Base-by-base conservation (phyloP, 2,329 filamentous ascomycete genomes). In the Raffaelea ambrosiae region DNA sequence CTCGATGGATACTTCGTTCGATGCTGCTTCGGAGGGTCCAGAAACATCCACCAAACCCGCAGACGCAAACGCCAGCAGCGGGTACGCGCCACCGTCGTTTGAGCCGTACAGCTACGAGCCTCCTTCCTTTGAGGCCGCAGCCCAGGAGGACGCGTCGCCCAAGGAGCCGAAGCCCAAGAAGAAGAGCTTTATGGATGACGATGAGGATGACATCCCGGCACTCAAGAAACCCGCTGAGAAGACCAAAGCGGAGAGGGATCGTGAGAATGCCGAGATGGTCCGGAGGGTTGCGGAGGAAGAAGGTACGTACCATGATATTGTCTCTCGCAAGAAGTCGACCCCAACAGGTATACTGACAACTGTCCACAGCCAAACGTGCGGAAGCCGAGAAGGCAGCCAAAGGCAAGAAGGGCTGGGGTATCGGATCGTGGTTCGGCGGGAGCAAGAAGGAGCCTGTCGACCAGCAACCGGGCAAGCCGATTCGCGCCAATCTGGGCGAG, bases 401-500 rank as follows among this genome's bases (percentile, higher is more conserved):
- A 53, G 57, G 62, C 52, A 84, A 82, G 66, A 79, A 81, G 55
- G 83, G 86, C 26, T 95, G 90, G 82, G 86, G 83, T 62, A 85
- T 95, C 49, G 77, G 80, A 29, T 83, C 88, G 44, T 96, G 90
- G 89, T 94, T 84, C 57, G 85, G 85, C 54, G 75, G 76, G 49
- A 64, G 67, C 53, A 78, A 81, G 57, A 83, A 86, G 62, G 78
- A 84, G n/a, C 54, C 68, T n/a, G 67, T 66, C 5, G 48, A 83
- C 60, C 77, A 83, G n/a, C 5, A 8, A 8, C 63, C 71, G 4
- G 74, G 73, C 60, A 84, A 84, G 60, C 71, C 90, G n/a, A 87
- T 96, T 63, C 82, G 80, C 57, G 93, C 94, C 53, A 98, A 98
- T 60, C 77, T 98, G 9, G 94, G 91, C 52, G 94, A 98, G 65